Evolutionary conservation across 2,329 filamentous ascomycete genomes (phyloP).

Genomic region (Juglanconis sp.): DNA sequence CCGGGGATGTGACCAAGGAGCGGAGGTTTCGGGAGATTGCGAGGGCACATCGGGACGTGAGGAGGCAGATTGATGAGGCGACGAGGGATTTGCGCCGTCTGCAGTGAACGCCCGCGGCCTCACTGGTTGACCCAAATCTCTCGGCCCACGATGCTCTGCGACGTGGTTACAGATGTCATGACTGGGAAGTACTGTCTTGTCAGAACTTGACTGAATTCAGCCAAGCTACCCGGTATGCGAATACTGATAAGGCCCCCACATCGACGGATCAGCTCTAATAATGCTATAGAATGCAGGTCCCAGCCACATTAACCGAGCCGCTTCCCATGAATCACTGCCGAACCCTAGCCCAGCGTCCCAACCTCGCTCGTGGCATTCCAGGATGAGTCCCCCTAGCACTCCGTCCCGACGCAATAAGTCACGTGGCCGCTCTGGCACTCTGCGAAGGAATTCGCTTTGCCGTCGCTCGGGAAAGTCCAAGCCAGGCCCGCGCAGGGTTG

Average conservation of each 20-base stretch:
- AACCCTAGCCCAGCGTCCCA: not conserved
- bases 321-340: not conserved
- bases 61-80: constrained; percentile 46
- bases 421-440: not conserved
- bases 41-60: constrained; percentile 48
- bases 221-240: not conserved
- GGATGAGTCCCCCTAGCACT: not conserved
- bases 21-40: constrained; percentile 53
- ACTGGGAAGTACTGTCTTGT: not conserved
- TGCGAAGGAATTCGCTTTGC: constrained; percentile 18
- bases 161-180: not conserved
- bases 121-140: not conserved
- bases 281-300: too few relatives aligned
- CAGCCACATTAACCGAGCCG: too few relatives aligned
- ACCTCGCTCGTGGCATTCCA: not conserved
- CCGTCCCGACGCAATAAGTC: constrained; percentile 1
- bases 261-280: too few relatives aligned
- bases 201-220: not conserved
- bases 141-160: not conserved
- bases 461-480: constrained; percentile 14
- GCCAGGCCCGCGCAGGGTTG: constrained; percentile 7
- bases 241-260: too few relatives aligned
- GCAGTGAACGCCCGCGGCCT: not conserved
- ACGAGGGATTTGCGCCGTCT: constrained; percentile 39
- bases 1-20: constrained; percentile 37